Evolutionary conservation across 1,284 basidiomycete genomes (phyloP).

Genomic region (Microbotryomycetes sp.): DNA sequence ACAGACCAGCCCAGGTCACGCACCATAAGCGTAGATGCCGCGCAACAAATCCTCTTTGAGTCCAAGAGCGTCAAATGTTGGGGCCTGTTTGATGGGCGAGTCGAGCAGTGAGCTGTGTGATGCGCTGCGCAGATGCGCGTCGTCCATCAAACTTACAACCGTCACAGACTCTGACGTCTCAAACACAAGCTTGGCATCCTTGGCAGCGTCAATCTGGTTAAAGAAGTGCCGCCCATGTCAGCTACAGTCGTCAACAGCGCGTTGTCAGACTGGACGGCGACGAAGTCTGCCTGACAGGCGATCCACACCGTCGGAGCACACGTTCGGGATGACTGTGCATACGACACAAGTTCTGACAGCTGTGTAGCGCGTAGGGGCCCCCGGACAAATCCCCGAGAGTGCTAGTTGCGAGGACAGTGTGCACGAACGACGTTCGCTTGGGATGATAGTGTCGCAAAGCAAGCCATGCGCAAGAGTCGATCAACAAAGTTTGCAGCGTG

Average conservation of each 20-base stretch:
- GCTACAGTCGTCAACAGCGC: background rate
- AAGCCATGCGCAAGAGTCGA: too few species aligned
- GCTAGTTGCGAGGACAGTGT: too few species aligned
- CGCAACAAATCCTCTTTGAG: constrained; percentile 92
- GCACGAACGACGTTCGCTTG: too few species aligned
- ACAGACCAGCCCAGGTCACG: constrained; percentile 39
- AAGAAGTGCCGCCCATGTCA: background rate
- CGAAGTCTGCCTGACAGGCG: too few species aligned
- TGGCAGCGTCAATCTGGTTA: constrained; percentile 22
- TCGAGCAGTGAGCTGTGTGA: background rate
- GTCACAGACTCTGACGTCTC: constrained; percentile 95
- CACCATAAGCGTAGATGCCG: constrained; percentile 98
- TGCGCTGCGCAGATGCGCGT: background rate
- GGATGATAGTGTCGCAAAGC: too few species aligned
- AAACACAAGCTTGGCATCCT: constrained; percentile 75
- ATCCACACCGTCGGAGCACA: too few species aligned
- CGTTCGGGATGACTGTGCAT: too few species aligned
- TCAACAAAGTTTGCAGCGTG: too few species aligned
- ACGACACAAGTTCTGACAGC: too few species aligned
- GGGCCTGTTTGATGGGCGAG: constrained; percentile 17
- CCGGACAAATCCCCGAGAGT: too few species aligned
- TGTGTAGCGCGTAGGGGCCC: too few species aligned
- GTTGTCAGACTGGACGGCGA: background rate
- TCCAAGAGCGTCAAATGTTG: constrained; percentile 36
- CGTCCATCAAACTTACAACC: constrained; percentile 40